Percentiles rank a stretch among this genome's conserved stretches.
These are phyloP conservation scores for Dacryopinax spathularia DNA, from an alignment of 768 basidiomycete species.

Conservation along the genomic window DNA sequence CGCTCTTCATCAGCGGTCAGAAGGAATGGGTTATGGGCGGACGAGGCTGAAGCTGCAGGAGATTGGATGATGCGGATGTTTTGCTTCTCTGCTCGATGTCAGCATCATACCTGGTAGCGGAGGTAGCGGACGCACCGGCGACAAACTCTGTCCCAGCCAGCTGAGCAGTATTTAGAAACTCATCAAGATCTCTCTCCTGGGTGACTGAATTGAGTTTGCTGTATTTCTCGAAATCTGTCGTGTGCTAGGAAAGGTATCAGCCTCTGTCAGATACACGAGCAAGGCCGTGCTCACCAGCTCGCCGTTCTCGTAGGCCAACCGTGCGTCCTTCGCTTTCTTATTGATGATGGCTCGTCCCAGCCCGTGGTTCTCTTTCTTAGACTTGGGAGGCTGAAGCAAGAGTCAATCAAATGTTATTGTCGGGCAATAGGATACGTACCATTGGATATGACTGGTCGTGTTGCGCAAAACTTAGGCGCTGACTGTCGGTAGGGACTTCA, in stretches of 20 bases:
- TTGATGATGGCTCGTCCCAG: constrained; percentile 94
- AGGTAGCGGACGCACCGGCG: constrained; percentile 64
- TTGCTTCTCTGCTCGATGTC: constrained; percentile 27
- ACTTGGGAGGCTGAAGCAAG: constrained; percentile 12
- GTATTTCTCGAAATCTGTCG: constrained; percentile 54
- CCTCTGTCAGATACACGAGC: constrained; percentile 6
- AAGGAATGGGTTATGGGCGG: constrained; percentile 69
- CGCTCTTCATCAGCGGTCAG: constrained; percentile 70
- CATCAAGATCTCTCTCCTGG: constrained; percentile 88
- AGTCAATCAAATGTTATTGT: background rate
- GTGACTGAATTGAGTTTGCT: constrained; percentile 78
- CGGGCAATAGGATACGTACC: background rate
- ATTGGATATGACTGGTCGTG: background rate
- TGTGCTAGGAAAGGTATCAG: constrained; percentile 37
- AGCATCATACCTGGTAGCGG: background rate
- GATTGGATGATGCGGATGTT: constrained; percentile 65
- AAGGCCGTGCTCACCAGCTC: background rate
- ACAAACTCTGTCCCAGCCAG: constrained; percentile 92
- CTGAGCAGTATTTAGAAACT: constrained; percentile 88
- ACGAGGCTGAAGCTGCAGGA: constrained; percentile 23
- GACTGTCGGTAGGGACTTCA: background rate
- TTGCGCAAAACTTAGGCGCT: background rate
- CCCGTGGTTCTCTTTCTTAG: constrained; percentile 35
- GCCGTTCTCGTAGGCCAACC: constrained; percentile 22
- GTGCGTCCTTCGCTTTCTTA: constrained; percentile 65